A percentile compares a stretch with the other conserved stretches of the same genome.
These are phyloP conservation scores for Scheffersomyces cryptocercus DNA, from an alignment of 1,139 yeast genomes.

Conservation along the genomic window DNA sequence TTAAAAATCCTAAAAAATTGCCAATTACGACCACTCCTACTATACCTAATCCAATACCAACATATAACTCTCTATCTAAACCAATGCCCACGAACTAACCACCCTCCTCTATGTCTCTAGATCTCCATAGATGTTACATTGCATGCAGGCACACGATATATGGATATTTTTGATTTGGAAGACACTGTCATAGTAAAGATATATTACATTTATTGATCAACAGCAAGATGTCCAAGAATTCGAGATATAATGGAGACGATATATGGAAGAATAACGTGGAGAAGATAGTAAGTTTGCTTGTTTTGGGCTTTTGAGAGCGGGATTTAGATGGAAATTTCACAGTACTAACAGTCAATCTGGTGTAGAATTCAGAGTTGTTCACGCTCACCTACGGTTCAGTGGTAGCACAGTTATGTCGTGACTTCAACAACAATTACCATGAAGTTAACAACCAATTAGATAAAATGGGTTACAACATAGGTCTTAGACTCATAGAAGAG, in stretches of 20 bases:
- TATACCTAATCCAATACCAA: no score
- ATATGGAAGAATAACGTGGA: constrained; percentile 90
- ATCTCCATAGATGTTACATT: no score
- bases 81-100: no score
- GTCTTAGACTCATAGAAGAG: constrained; percentile 88
- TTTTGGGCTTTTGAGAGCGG: not conserved
- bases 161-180: no score
- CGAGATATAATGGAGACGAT: constrained; percentile 75
- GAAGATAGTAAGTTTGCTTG: constrained; percentile 60
- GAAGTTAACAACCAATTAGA: constrained; percentile 84
- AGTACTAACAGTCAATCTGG: constrained; percentile 5
- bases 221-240: constrained; percentile 48
- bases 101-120: no score
- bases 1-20: no score
- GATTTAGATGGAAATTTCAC: constrained; percentile 10
- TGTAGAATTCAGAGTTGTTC: constrained; percentile 81
- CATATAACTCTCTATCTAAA: no score
- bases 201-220: no score
- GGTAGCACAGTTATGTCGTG: constrained; percentile 90
- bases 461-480: constrained; percentile 95
- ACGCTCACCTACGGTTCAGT: constrained; percentile 92
- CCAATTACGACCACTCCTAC: no score
- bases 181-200: no score
- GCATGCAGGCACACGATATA: no score
- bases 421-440: constrained; percentile 69